Conservation (phyloP, 495 filamentous ascomycete species). For the Penicillium dipodomyicola region DNA sequence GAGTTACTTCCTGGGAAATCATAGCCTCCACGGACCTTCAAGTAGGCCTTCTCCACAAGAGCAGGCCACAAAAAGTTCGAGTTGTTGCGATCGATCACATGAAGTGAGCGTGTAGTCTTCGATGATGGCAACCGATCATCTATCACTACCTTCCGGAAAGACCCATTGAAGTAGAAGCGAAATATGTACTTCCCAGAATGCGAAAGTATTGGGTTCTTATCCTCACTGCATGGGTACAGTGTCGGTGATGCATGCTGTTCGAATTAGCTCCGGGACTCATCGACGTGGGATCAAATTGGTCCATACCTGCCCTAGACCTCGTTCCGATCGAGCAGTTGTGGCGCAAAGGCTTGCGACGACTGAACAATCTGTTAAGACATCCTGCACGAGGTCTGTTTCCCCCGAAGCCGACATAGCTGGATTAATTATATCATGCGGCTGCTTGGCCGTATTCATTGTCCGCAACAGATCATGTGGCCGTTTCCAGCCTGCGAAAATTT, state of each 20-base stretch:
- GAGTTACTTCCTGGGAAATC: slow-evolving; percentile 99
- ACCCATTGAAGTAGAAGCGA: slow-evolving; percentile 92
- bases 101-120: slow-evolving; percentile 65
- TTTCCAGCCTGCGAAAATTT: slow-evolving; percentile 78
- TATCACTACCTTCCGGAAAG: slow-evolving; percentile 79
- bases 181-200: slow-evolving; percentile 86
- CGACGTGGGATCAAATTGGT: neutral
- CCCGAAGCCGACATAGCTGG: slow-evolving; percentile 54
- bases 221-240: slow-evolving; percentile 69
- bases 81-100: slow-evolving; percentile 86
- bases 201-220: slow-evolving; percentile 56
- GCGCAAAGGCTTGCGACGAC: slow-evolving; percentile 95
- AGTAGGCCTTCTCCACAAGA: slow-evolving; percentile 91
- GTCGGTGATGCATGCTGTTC: slow-evolving; percentile 62
- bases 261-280: slow-evolving; percentile 18
- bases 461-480: slow-evolving; percentile 59
- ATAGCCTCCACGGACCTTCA: slow-evolving; percentile 96
- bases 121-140: slow-evolving; percentile 90
- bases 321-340: slow-evolving; percentile 61
- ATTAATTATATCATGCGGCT: slow-evolving; percentile 2
- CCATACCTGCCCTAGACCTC: slow-evolving; percentile 57
- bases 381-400: slow-evolving; percentile 82
- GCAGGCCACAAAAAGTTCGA: slow-evolving; percentile 83
- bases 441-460: slow-evolving; percentile 13
- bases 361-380: slow-evolving; percentile 91